Base-by-base conservation (phyloP, 192 early-diverging fungal genomes). In the Entomortierella beljakovae region DNA sequence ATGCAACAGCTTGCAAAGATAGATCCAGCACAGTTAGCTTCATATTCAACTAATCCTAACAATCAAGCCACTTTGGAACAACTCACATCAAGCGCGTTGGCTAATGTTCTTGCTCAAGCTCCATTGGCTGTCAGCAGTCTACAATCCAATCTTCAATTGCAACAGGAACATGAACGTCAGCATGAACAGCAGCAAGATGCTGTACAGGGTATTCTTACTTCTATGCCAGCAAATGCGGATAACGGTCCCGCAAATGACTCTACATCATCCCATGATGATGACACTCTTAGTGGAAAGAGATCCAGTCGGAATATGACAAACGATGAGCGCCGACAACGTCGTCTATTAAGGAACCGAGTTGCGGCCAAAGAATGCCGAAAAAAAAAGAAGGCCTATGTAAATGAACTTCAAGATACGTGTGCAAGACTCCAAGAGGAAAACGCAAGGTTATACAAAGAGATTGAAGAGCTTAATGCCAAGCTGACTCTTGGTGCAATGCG, bases 351-450 rank as follows among this genome's bases (percentile, higher is more conserved):
- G 60, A 95, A 95, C 81, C 82, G 93, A 8, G 81, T 93, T 22
- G 93, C 93, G 0, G 93, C 93, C 57, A 93, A 93, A 79, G 93
- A 93, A 70, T 95, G 92, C 55, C 89, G 93, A 8, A 91, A 91
- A 61, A 95, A 95, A 74, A 93, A 93, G 76, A 95, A 95, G 72
- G 86, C 83, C n/a, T 93, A 89, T 63, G 89, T 95, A 31, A 76
- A 81, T 22, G 91, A 91, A 38, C 84, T 95, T 54, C 91, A 93
- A 57, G 83, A 89, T 43, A 88, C 90, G 53, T 84, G 92, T 10
- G 57, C 77, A 13, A 71, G 84, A 31, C 54, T 93, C 23, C 87
- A 90, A 59, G 84, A 89, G 26, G 92, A 94, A 40, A 92, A 92
- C 70, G 64, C 74, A 1, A 75, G 58, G 20, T 59, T 92, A 59